Conservation (phyloP, 768 basidiomycete species). For the Leccinum subgranulosum region DNA sequence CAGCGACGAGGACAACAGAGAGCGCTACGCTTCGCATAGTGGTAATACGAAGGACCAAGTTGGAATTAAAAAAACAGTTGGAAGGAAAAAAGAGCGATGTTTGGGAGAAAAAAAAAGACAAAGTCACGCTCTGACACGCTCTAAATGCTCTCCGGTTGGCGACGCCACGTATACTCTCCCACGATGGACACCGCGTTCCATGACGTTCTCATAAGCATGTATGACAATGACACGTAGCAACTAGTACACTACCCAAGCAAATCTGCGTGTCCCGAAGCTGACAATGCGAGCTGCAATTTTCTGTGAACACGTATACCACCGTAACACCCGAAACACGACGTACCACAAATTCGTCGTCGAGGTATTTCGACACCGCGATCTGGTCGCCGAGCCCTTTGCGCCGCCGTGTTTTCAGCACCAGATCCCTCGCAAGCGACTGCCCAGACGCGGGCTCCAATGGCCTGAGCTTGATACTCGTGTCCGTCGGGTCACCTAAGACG, state of each 20-base stretch:
- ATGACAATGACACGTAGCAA: neutral
- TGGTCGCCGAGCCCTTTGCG: conserved; percentile 96
- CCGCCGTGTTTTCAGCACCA: conserved; percentile 94
- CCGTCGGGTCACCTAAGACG: conserved; percentile 86
- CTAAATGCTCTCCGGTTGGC: conserved; percentile 35
- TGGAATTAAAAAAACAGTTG: conserved; percentile 35
- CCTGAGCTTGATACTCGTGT: conserved; percentile 93
- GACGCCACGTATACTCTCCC: conserved; percentile 48
- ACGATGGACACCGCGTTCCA: conserved; percentile 22
- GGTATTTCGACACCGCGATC: conserved; percentile 94
- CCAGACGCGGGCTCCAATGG: conserved; percentile 97
- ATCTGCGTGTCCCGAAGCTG: conserved; percentile 95
- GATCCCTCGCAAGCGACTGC: conserved; percentile 89
- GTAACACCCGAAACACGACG: conserved; percentile 29
- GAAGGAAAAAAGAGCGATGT: conserved; percentile 32
- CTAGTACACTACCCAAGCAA: conserved; percentile 58
- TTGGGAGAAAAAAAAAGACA: conserved; percentile 13
- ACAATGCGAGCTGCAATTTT: conserved; percentile 73
- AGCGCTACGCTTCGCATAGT: conserved; percentile 86
- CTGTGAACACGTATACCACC: conserved; percentile 8
- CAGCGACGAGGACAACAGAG: conserved; percentile 65
- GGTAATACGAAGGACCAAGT: conserved; percentile 64
- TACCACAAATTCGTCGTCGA: conserved; percentile 96
- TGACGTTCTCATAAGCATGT: neutral
- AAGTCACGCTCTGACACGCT: conserved; percentile 17